phyloP scores from a whole-genome alignment of 306 rosid genomes.

The Medicago lupulina region DNA sequence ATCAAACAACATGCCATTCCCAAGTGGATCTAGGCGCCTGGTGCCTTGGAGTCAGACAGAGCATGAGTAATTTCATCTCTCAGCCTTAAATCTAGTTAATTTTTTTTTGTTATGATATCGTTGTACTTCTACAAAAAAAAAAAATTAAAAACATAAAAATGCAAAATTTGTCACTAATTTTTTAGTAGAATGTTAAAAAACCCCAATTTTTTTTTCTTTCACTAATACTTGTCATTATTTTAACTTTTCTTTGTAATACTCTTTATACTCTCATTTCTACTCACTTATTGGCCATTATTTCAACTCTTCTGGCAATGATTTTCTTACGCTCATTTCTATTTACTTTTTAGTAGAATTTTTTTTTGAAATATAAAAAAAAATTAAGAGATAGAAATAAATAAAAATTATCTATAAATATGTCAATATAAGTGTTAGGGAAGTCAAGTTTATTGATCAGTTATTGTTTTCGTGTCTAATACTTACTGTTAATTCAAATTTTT shows the following conservation, averaged over 20 bases:
- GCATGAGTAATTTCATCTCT: conserved; percentile 31
- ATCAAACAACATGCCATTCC: background rate
- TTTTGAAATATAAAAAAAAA: no score
- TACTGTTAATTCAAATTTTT: background rate
- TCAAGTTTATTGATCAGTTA: background rate
- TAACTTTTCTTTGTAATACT: background rate
- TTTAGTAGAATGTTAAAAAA: background rate
- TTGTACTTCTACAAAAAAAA: no score
- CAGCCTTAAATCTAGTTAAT: background rate
- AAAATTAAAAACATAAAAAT: no score
- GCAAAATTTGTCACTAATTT: background rate
- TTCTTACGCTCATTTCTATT: background rate
- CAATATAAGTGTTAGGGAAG: background rate
- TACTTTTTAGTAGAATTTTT: background rate
- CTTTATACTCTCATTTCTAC: background rate
- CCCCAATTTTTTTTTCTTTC: background rate
- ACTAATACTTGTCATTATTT: background rate
- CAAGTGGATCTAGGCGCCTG: background rate
- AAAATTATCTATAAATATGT: background rate
- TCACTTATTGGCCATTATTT: background rate
- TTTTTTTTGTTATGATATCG: background rate
- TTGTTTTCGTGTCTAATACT: background rate
- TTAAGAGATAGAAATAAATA: background rate
- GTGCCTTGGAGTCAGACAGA: conserved; percentile 20
- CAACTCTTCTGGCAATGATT: background rate